phyloP scores from a whole-genome alignment of 2,329 filamentous ascomycete genomes.

The Sclerotinia minor region DNA sequence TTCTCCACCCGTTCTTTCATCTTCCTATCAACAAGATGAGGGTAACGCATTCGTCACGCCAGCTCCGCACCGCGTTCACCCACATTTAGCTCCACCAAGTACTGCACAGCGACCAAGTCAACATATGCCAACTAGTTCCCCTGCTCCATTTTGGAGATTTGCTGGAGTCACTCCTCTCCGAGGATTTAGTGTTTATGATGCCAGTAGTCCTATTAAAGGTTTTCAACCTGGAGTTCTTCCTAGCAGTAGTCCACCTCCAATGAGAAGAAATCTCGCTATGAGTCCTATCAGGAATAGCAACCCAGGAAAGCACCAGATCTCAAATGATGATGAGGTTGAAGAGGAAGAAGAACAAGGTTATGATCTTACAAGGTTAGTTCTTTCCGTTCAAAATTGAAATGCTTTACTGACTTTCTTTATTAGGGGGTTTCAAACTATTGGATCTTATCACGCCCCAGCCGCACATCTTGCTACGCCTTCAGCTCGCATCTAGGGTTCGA shows the following conservation, averaged over 20 bases:
- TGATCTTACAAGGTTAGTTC: slow-evolving; percentile 39
- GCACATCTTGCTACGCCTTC: slow-evolving; percentile 27
- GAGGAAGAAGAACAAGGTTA: slow-evolving; percentile 37
- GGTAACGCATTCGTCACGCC: slow-evolving; percentile 66
- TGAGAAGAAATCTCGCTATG: slow-evolving; percentile 32
- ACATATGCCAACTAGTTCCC: slow-evolving; percentile 82
- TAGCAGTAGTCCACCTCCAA: slow-evolving; percentile 59
- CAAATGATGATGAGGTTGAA: slow-evolving; percentile 35
- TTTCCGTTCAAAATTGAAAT: neutral
- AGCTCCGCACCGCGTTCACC: slow-evolving; percentile 70
- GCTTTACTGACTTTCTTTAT: slow-evolving; percentile 38
- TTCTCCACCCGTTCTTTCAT: slow-evolving; percentile 59
- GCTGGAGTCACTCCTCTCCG: slow-evolving; percentile 69
- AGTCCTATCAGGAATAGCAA: slow-evolving; percentile 37
- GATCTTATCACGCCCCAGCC: slow-evolving; percentile 54
- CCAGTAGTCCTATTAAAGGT: slow-evolving; percentile 60
- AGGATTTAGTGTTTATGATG: slow-evolving; percentile 52
- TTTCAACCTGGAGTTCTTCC: slow-evolving; percentile 42
- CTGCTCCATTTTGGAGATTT: slow-evolving; percentile 87
- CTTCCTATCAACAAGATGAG: slow-evolving; percentile 63
- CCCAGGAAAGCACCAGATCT: slow-evolving; percentile 30
- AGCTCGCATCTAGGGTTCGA: neutral
- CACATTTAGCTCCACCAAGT: slow-evolving; percentile 74
- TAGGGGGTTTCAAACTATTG: slow-evolving; percentile 63
- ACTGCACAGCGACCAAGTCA: slow-evolving; percentile 80